phyloP scores from a whole-genome alignment of 768 basidiomycete species.

The Asterophora parasitica region DNA sequence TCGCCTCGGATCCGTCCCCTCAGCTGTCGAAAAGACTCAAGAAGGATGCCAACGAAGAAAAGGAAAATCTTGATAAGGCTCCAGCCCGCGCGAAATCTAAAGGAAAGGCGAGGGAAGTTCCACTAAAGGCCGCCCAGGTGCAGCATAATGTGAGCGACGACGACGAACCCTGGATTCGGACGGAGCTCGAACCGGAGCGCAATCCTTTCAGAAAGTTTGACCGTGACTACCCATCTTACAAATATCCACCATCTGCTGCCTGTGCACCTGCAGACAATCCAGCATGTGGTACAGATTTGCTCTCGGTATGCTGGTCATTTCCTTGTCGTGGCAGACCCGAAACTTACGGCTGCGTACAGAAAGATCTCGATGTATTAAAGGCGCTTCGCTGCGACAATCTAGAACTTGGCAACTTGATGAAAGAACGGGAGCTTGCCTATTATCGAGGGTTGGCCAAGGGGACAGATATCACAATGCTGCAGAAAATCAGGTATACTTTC shows the following conservation, averaged over 20 bases:
- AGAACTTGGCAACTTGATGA: constrained; percentile 20
- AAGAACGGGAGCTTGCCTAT: constrained; percentile 13
- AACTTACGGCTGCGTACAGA: constrained; percentile 18
- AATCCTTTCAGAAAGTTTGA: constrained; percentile 25
- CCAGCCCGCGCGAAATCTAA: not conserved
- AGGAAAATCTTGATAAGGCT: constrained; percentile 29
- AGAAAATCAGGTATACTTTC: constrained; percentile 33
- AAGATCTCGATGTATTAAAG: constrained; percentile 24
- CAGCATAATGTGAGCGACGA: constrained; percentile 8
- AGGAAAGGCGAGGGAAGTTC: constrained; percentile 18
- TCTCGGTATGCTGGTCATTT: constrained; percentile 16
- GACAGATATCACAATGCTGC: constrained; percentile 38
- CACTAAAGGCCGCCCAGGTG: not conserved
- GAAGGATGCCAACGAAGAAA: constrained; percentile 22
- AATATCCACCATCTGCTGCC: not conserved
- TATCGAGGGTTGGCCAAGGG: constrained; percentile 16
- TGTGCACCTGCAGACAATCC: not conserved
- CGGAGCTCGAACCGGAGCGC: constrained; percentile 15
- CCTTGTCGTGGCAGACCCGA: not conserved
- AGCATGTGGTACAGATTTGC: constrained; percentile 23
- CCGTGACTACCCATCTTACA: constrained; percentile 20
- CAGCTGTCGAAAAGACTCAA: constrained; percentile 31
- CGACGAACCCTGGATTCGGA: constrained; percentile 21
- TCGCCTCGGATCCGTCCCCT: constrained; percentile 25
- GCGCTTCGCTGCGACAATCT: constrained; percentile 26